Conservation (phyloP, 176 grass and related monocot genomes). For the Carex parvula region DNA sequence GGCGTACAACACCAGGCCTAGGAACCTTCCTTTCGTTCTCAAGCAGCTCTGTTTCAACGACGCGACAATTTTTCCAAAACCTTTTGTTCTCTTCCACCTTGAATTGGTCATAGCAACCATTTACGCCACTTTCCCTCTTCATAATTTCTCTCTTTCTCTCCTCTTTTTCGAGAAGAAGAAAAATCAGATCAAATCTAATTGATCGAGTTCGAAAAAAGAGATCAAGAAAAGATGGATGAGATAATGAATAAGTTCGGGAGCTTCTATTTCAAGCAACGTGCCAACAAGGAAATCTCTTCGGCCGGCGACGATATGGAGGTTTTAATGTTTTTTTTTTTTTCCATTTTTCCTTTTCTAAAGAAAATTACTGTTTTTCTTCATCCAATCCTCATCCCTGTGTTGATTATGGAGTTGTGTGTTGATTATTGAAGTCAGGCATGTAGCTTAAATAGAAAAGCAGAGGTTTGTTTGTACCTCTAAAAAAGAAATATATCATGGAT, state of each 20-base stretch:
- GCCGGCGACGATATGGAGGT: slow-evolving; percentile 74
- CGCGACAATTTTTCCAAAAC: neutral
- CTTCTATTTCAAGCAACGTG: slow-evolving; percentile 55
- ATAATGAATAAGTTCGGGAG: slow-evolving; percentile 76
- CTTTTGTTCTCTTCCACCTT: slow-evolving; percentile 16
- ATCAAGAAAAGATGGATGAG: slow-evolving; percentile 50
- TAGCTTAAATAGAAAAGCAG: neutral
- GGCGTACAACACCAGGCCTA: slow-evolving; percentile 17
- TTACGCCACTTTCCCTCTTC: slow-evolving; percentile 18
- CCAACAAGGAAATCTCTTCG: slow-evolving; percentile 76
- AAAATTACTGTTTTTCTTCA: neutral
- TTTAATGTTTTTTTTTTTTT: neutral
- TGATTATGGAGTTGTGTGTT: too few species aligned
- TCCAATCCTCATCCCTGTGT: neutral
- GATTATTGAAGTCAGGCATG: neutral
- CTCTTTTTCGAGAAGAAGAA: neutral
- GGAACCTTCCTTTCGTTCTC: neutral
- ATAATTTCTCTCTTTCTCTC: slow-evolving; percentile 1
- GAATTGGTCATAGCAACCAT: slow-evolving; percentile 37
- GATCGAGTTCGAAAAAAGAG: neutral
- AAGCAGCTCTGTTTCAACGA: neutral
- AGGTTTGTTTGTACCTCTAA: neutral
- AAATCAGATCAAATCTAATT: slow-evolving; percentile 12
- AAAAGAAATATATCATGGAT: neutral
- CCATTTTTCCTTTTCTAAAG: neutral